These are phyloP conservation scores for Phytophthora citrophthora DNA, from an alignment of 352 stramenopile species.

Conservation along the genomic window DNA sequence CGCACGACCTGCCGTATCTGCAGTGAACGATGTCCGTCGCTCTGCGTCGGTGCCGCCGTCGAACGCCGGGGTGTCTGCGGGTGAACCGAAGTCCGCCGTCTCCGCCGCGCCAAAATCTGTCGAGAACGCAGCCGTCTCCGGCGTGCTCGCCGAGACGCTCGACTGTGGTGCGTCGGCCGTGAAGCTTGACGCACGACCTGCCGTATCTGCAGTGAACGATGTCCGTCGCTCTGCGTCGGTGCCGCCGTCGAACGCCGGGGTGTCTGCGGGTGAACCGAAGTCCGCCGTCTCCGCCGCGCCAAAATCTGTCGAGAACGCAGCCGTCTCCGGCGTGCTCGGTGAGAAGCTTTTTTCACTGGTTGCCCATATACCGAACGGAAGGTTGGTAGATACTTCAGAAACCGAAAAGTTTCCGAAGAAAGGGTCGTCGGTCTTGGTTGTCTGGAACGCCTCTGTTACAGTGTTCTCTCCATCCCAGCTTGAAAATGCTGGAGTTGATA, in stretches of 20 bases:
- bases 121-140: slow-evolving; percentile 2
- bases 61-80: no score
- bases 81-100: no score
- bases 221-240: background rate
- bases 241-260: background rate
- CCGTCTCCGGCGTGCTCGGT: no score
- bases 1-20: no score
- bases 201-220: background rate
- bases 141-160: background rate
- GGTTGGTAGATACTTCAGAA: background rate
- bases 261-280: slow-evolving; percentile 5
- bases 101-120: background rate
- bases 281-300: background rate
- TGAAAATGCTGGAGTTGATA: slow-evolving; percentile 4
- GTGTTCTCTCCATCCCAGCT: slow-evolving; percentile 2
- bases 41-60: no score
- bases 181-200: background rate
- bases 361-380: slow-evolving; percentile 8
- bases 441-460: background rate
- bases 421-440: background rate
- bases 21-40: no score
- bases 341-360: background rate
- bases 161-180: background rate
- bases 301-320: background rate
- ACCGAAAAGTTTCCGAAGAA: slow-evolving; percentile 9